phyloP scores from a whole-genome alignment of 305 asterid species.

The Ilex paraguariensis region DNA sequence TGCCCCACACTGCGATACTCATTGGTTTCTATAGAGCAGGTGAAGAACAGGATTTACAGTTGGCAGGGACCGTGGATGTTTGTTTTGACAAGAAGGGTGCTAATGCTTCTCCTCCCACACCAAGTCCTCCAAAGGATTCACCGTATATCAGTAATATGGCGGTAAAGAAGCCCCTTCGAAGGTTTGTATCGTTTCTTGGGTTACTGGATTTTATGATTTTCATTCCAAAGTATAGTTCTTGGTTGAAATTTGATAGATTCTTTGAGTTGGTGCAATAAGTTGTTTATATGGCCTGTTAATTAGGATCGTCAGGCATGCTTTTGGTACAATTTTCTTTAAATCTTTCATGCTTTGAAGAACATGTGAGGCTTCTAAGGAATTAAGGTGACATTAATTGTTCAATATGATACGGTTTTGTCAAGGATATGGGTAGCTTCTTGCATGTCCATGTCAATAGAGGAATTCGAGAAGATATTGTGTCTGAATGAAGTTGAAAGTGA shows the following conservation, averaged over 20 bases:
- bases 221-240: constrained; percentile 1
- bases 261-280: background rate
- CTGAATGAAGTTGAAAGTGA: no score
- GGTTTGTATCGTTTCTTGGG: constrained; percentile 29
- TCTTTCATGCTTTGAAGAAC: no score
- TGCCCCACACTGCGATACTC: constrained; percentile 83
- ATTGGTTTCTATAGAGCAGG: constrained; percentile 62
- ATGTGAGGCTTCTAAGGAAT: no score
- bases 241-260: background rate
- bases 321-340: no score
- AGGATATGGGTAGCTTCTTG: no score
- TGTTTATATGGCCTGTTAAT: background rate
- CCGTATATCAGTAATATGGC: constrained; percentile 96
- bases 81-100: constrained; percentile 64
- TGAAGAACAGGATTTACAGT: constrained; percentile 66
- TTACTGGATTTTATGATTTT: background rate
- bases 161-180: constrained; percentile 68
- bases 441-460: no score
- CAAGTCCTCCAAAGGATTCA: constrained; percentile 65
- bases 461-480: no score
- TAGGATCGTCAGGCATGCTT: background rate
- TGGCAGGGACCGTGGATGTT: constrained; percentile 90
- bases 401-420: no score
- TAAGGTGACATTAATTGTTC: no score
- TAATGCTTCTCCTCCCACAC: constrained; percentile 76